A percentile compares a stretch with the other conserved stretches of the same genome.
Conservation (phyloP, 2,329 filamentous ascomycete species). For the Rhynchosporium graminicola region DNA sequence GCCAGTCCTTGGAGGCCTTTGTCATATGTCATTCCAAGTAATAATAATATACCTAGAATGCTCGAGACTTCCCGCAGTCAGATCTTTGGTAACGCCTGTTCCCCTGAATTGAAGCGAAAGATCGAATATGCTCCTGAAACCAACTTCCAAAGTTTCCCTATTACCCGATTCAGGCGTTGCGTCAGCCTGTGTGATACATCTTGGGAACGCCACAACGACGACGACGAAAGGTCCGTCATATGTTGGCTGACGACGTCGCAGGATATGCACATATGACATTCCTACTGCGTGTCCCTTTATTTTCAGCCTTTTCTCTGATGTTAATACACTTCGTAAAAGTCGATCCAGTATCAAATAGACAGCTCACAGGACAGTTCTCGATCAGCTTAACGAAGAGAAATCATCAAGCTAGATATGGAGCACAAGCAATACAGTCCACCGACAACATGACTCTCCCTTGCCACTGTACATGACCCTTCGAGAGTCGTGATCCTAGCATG, state of each 20-base stretch:
- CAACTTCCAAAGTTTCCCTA: neutral
- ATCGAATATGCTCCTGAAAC: neutral
- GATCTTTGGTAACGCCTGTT: neutral
- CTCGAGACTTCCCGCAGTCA: neutral
- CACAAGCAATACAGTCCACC: neutral
- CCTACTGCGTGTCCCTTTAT: no score
- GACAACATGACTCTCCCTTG: neutral
- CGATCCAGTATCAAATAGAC: no score
- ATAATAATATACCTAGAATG: slow-evolving; percentile 7
- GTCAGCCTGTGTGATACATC: slow-evolving; percentile 2
- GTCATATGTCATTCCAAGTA: neutral
- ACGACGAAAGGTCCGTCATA: neutral
- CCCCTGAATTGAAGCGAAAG: slow-evolving; percentile 9
- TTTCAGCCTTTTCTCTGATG: no score
- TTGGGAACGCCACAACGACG: neutral
- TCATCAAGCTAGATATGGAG: neutral
- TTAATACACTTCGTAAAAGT: no score
- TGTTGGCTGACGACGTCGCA: neutral
- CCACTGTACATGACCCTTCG: slow-evolving; percentile 6
- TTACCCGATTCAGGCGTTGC: slow-evolving; percentile 7
- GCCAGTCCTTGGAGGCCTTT: neutral
- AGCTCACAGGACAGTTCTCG: no score
- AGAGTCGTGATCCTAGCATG: neutral
- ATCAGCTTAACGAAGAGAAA: neutral
- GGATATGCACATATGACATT: no score